Evolutionary conservation across 192 early-diverging fungal species (phyloP).

Genomic region (Backusella circina): DNA sequence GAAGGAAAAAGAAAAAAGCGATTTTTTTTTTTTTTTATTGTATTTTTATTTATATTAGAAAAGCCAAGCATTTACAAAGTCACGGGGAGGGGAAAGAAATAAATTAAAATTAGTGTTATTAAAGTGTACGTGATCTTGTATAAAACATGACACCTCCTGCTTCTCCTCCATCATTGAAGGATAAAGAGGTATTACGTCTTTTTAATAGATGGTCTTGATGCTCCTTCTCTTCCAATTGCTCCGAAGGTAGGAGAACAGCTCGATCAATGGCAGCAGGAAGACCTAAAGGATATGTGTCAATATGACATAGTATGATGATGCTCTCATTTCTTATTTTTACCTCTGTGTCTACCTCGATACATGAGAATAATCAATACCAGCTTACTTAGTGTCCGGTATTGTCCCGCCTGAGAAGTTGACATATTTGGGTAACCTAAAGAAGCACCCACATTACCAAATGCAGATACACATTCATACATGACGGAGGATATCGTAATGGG

Average conservation of each 20-base stretch:
- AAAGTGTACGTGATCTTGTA: conserved; percentile 16
- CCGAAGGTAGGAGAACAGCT: conserved; percentile 30
- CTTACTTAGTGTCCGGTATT: conserved; percentile 29
- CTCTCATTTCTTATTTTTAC: background rate
- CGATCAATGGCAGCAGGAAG: conserved; percentile 35
- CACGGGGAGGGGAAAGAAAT: background rate
- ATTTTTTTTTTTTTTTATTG: background rate
- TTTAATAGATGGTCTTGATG: conserved; percentile 9
- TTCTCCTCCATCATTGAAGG: background rate
- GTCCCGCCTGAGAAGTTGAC: conserved; percentile 19
- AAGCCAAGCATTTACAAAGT: background rate
- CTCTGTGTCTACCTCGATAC: conserved; percentile 36
- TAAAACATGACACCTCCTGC: background rate
- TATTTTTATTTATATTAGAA: background rate
- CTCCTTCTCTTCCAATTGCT: conserved; percentile 27
- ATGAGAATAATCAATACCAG: conserved; percentile 32
- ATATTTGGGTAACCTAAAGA: conserved; percentile 23
- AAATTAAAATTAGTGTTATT: background rate
- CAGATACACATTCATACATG: conserved; percentile 36
- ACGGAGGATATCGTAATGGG: conserved; percentile 26
- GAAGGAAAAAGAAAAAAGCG: background rate
- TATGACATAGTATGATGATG: too few relatives aligned
- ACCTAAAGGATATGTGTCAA: conserved; percentile 2
- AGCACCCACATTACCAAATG: conserved; percentile 34
- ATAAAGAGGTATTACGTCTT: conserved; percentile 14